Conservation (phyloP, 2,329 filamentous ascomycete genomes). For the Blumeria graminis region DNA sequence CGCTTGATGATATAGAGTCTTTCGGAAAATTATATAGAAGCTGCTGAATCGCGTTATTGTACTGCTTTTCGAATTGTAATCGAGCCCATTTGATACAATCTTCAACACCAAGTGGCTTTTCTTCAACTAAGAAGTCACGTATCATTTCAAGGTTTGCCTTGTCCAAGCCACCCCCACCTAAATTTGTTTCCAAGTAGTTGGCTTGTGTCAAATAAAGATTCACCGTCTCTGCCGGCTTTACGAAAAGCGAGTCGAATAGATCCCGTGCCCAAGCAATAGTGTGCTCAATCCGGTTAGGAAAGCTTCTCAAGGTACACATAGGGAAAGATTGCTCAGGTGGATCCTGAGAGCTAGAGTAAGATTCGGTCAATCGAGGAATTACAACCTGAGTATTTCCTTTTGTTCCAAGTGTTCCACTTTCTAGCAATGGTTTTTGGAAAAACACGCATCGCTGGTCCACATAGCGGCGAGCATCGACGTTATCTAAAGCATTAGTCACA, state of each 20-base stretch:
- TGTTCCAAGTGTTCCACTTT: slow-evolving; percentile 93
- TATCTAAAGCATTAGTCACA: slow-evolving; percentile 92
- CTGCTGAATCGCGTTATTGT: slow-evolving; percentile 90
- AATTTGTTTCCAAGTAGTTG: slow-evolving; percentile 63
- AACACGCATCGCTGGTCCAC: slow-evolving; percentile 92
- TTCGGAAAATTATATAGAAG: slow-evolving; percentile 93
- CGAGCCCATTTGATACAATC: slow-evolving; percentile 95
- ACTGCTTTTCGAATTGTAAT: slow-evolving; percentile 83
- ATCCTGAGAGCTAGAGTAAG: slow-evolving; percentile 91
- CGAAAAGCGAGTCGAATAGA: slow-evolving; percentile 82
- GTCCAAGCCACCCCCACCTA: slow-evolving; percentile 88
- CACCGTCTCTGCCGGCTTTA: slow-evolving; percentile 78
- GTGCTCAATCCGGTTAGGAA: slow-evolving; percentile 96
- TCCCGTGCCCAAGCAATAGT: slow-evolving; percentile 97
- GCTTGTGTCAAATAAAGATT: slow-evolving; percentile 84
- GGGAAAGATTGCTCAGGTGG: slow-evolving; percentile 97
- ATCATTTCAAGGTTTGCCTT: slow-evolving; percentile 82
- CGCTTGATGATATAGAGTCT: slow-evolving; percentile 67
- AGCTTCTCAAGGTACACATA: slow-evolving; percentile 92
- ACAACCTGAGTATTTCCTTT: slow-evolving; percentile 98
- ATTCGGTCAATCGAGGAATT: slow-evolving; percentile 75
- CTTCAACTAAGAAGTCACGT: slow-evolving; percentile 69
- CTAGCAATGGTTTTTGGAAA: slow-evolving; percentile 88
- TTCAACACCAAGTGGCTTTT: slow-evolving; percentile 79
- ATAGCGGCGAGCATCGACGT: slow-evolving; percentile 89